phyloP scores from a whole-genome alignment of 495 filamentous ascomycete species.

The Sordaria brevicollis region DNA sequence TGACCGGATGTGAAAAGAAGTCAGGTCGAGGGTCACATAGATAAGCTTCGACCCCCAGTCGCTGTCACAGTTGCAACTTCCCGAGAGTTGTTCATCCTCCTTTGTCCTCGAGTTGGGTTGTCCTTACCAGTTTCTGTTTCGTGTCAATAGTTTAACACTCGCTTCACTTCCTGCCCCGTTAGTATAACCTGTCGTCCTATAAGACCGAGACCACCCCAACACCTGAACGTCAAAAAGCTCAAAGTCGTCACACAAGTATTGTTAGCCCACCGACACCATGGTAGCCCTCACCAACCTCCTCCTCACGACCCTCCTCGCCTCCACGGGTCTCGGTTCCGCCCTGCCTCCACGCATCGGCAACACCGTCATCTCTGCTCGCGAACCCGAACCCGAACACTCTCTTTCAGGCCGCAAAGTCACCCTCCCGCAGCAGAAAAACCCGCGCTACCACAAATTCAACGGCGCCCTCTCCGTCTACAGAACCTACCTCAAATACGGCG shows the following conservation, averaged over 20 bases:
- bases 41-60: neutral
- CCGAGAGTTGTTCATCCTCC: neutral
- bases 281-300: constrained; percentile 11
- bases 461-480: constrained; percentile 45
- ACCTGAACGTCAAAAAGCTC: neutral
- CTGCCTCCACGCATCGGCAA: constrained; percentile 21
- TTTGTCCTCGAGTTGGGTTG: neutral
- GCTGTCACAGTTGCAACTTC: neutral
- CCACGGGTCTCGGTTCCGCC: constrained; percentile 13
- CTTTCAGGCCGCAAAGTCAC: constrained; percentile 21
- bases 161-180: neutral
- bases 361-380: constrained; percentile 3
- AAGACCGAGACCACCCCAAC: neutral
- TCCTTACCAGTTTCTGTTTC: neutral
- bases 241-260: neutral
- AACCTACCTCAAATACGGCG: constrained; percentile 53
- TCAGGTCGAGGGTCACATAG: neutral
- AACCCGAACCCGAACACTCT: neutral
- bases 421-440: constrained; percentile 43
- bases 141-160: neutral
- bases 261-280: neutral
- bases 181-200: neutral
- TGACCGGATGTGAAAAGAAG: neutral
- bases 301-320: constrained; percentile 10
- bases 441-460: constrained; percentile 29